These are phyloP conservation scores for Spiraea crenata DNA, from an alignment of 331 rosid genomes.

Conservation along the genomic window DNA sequence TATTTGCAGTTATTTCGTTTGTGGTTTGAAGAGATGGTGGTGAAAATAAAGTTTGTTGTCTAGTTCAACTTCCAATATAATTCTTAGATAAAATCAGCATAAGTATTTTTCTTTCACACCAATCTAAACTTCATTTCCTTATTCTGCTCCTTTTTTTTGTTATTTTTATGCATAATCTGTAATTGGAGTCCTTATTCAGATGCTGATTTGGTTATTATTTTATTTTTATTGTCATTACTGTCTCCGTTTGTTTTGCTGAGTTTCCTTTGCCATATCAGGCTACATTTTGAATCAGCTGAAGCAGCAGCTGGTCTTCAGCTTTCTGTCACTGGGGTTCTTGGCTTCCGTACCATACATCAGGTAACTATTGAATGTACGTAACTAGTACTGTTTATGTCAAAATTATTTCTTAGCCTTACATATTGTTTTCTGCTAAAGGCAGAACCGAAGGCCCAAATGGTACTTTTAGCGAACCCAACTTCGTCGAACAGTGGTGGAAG, in stretches of 20 bases:
- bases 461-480: constrained; percentile 63
- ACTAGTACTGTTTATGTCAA: constrained; percentile 4
- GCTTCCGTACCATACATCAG: constrained; percentile 91
- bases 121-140: neutral
- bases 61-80: neutral
- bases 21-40: neutral
- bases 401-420: constrained; percentile 20
- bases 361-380: constrained; percentile 35
- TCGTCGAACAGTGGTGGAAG: constrained; percentile 29
- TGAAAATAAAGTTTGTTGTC: neutral
- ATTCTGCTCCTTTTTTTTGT: neutral
- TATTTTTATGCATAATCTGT: neutral
- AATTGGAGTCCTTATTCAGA: neutral
- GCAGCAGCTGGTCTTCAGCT: constrained; percentile 80
- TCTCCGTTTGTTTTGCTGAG: constrained; percentile 28
- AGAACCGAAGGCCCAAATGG: constrained; percentile 93
- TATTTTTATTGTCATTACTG: constrained; percentile 9
- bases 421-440: constrained; percentile 44
- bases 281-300: constrained; percentile 81
- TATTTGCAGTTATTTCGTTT: neutral
- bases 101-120: neutral
- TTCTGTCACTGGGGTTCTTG: constrained; percentile 89
- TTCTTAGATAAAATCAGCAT: neutral
- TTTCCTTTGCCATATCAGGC: constrained; percentile 44
- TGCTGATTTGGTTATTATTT: neutral